phyloP scores from a whole-genome alignment of 352 stramenopile species.

The Lagenidium giganteum region DNA sequence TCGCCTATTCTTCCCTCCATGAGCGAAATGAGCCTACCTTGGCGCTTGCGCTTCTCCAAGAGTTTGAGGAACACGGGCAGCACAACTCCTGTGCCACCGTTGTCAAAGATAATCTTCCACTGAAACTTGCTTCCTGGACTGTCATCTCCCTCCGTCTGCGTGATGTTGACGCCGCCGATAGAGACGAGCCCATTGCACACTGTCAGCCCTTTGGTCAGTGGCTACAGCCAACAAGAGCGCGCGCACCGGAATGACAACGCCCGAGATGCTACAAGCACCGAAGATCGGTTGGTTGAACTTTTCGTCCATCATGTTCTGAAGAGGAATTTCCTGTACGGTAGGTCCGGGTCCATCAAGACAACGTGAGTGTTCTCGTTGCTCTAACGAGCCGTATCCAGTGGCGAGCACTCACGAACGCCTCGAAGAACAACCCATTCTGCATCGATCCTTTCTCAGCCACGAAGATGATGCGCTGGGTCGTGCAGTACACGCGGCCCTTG shows the following conservation, averaged over 20 bases:
- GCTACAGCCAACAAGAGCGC: no score
- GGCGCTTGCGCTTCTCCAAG: slow-evolving; percentile 76
- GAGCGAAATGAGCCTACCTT: slow-evolving; percentile 23
- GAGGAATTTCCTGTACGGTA: slow-evolving; percentile 56
- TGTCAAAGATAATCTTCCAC: slow-evolving; percentile 84
- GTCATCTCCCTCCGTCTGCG: slow-evolving; percentile 25
- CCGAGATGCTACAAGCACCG: slow-evolving; percentile 82
- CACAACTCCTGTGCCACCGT: slow-evolving; percentile 77
- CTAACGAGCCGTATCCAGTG: neutral
- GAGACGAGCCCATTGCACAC: no score
- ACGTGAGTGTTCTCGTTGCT: neutral
- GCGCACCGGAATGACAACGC: slow-evolving; percentile 50
- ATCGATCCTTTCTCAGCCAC: slow-evolving; percentile 62
- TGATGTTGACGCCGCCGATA: no score
- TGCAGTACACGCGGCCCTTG: slow-evolving; percentile 82
- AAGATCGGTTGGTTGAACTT: slow-evolving; percentile 91
- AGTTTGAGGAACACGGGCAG: slow-evolving; percentile 78
- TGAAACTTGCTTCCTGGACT: slow-evolving; percentile 27
- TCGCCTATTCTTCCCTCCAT: no score
- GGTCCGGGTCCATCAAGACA: neutral
- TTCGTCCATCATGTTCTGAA: slow-evolving; percentile 74
- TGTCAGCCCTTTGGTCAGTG: neutral
- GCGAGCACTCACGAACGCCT: slow-evolving; percentile 51
- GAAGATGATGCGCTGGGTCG: slow-evolving; percentile 82
- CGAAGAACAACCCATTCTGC: slow-evolving; percentile 64